phyloP scores from a whole-genome alignment of 2,329 filamentous ascomycete genomes.

The Trichophyton equinum region DNA sequence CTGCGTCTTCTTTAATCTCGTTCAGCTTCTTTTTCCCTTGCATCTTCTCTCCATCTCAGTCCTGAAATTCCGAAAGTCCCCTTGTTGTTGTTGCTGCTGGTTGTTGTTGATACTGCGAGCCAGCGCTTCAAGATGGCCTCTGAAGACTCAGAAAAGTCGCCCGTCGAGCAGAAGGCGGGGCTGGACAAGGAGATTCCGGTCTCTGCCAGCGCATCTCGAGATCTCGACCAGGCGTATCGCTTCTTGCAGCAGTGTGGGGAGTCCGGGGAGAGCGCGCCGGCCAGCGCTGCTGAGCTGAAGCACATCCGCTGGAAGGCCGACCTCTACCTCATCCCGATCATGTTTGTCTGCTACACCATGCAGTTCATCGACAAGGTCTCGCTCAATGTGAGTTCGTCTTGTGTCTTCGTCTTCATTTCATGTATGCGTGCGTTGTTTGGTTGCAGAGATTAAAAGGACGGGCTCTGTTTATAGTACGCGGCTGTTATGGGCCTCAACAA shows the following conservation, averaged over 20 bases:
- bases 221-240: conserved; percentile 6
- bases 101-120: background rate
- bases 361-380: conserved; percentile 50
- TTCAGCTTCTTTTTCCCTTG: background rate
- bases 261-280: background rate
- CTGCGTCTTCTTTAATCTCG: background rate
- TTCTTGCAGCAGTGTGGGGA: background rate
- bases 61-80: background rate
- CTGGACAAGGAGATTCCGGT: background rate
- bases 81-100: background rate
- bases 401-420: background rate
- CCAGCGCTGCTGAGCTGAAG: conserved; percentile 11
- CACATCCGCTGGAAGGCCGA: conserved; percentile 26
- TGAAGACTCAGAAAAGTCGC: background rate
- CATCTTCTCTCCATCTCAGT: background rate
- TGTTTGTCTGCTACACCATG: conserved; percentile 44
- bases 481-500: conserved; percentile 51
- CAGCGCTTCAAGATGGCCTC: background rate
- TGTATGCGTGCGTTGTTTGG: background rate
- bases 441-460: background rate
- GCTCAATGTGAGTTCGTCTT: conserved; percentile 38
- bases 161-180: background rate
- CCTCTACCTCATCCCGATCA: conserved; percentile 38
- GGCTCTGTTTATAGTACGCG: conserved; percentile 39
- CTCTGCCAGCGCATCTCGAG: background rate